Evolutionary conservation across 148 eudicot genomes (phyloP).

Genomic region (Limonium bicolor): DNA sequence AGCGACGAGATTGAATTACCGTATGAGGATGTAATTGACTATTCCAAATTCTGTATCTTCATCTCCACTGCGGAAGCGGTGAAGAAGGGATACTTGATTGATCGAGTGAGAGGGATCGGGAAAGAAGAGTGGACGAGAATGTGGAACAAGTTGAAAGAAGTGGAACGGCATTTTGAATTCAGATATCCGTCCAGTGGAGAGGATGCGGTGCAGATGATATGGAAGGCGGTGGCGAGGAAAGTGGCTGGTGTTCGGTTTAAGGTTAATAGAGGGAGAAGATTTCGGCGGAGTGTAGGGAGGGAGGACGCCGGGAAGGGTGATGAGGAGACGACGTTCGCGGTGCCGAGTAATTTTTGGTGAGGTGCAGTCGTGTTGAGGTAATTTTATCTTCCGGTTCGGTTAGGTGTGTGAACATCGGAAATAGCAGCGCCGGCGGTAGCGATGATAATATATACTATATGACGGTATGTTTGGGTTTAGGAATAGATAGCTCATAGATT

Average conservation of each 20-base stretch:
- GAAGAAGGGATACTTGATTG: conserved; percentile 47
- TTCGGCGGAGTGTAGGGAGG: conserved; percentile 28
- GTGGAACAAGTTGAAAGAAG: conserved; percentile 64
- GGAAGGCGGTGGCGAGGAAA: conserved; percentile 61
- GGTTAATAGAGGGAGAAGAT: conserved; percentile 26
- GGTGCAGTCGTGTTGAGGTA: too few relatives aligned
- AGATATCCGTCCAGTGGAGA: conserved; percentile 56
- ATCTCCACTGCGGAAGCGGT: conserved; percentile 64
- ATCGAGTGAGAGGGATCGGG: conserved; percentile 47
- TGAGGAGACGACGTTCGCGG: conserved; percentile 8
- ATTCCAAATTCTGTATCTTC: conserved; percentile 74
- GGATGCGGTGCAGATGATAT: conserved; percentile 89
- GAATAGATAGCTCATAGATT: too few relatives aligned
- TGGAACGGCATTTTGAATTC: conserved; percentile 58
- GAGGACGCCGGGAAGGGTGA: conserved; percentile 8
- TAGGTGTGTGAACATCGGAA: too few relatives aligned
- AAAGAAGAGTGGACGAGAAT: conserved; percentile 81
- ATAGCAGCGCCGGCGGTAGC: too few relatives aligned
- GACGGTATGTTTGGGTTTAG: too few relatives aligned
- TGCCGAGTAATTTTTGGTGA: conserved; percentile 26
- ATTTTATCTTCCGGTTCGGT: too few relatives aligned
- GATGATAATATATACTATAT: too few relatives aligned
- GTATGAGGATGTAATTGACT: conserved; percentile 69
- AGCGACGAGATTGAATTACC: conserved; percentile 95
- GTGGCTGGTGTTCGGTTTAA: conserved; percentile 46